Percentiles rank a stretch among this genome's conserved stretches.
phyloP scores from a whole-genome alignment of 306 rosid species.

The Vicia faba region DNA sequence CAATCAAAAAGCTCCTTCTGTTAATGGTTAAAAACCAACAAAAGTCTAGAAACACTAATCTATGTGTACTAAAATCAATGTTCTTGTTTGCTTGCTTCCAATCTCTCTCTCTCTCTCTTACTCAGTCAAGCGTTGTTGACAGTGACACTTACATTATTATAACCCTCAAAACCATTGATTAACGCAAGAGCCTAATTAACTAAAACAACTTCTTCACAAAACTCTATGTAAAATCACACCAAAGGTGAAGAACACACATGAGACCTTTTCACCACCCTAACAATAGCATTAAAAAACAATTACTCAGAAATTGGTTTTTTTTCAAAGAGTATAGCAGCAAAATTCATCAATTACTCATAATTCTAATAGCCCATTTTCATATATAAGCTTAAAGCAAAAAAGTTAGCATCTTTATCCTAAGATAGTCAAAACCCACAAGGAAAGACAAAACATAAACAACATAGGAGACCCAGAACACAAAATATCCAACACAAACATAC shows the following conservation, averaged over 20 bases:
- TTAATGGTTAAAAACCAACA: neutral
- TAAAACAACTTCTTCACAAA: neutral
- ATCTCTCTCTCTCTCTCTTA: constrained; percentile 15
- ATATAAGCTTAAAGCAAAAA: constrained; percentile 12
- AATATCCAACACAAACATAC: neutral
- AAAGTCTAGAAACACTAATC: constrained; percentile 14
- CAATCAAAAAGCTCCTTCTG: neutral
- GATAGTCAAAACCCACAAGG: constrained; percentile 29
- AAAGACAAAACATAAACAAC: neutral
- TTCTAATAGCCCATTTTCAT: neutral
- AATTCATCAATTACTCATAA: neutral
- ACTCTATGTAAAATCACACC: neutral
- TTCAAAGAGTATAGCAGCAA: neutral
- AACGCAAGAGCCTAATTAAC: constrained; percentile 2
- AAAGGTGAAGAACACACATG: neutral
- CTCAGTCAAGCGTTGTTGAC: constrained; percentile 26
- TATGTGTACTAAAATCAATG: constrained; percentile 27
- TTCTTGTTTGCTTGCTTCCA: constrained; percentile 11
- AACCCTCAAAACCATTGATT: constrained; percentile 16
- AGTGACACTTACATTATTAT: constrained; percentile 23
- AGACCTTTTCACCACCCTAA: neutral
- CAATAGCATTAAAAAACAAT: neutral
- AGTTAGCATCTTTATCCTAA: neutral
- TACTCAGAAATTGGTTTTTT: neutral
- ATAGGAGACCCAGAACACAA: neutral